Base-by-base conservation (phyloP, 1,284 basidiomycete genomes). In the Entoloma clypeatum region DNA sequence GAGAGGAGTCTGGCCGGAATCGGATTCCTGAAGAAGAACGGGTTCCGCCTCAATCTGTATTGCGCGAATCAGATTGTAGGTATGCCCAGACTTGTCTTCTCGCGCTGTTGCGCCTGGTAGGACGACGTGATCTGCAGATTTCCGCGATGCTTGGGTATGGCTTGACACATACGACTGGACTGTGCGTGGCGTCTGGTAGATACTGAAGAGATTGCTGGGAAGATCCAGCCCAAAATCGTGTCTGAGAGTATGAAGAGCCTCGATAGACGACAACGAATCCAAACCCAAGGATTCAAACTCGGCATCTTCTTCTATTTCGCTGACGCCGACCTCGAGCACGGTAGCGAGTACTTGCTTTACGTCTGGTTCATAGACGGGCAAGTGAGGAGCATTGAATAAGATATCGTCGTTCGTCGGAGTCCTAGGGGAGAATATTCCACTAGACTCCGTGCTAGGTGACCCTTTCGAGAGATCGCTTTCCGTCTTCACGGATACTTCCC, bases 251-350 rank as follows among this genome's bases (percentile, higher is more conserved):
- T 77, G 67, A 4, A 73, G 58, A 8, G 69, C 71, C 52, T 84
- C 79, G 36, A 82, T 79, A 0, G 75, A 74, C n/a, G 74, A 71
- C 39, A 85, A 57, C 0, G 80, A 81, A 51, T 84, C 79, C 18
- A 82, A 59, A 2, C 81, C 77, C 4, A 82, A 61, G 0, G 58
- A 55, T 19, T 65, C 65, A 7, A 83, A 58, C 19, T 74, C 67
- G 0, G 58, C 52, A 13, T 72, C 67, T 16, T 73, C 72, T 1
- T 50, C 45, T 17, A 82, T 62, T 7, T 67, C 61, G 0, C 60
- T 50, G 17, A 54, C 35, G 7, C 63, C 36, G 31, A 80, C 58
- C 16, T 68, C 76, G 2, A 84, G 62, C 5, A 78, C 68, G 2
- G 64, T 56, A 0, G 74, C 68, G 18, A 82, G 61, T 14, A 79